A percentile compares a stretch with the other conserved stretches of the same genome.
phyloP scores from a whole-genome alignment of 208 protist species.

The Trypanosoma lewisi region DNA sequence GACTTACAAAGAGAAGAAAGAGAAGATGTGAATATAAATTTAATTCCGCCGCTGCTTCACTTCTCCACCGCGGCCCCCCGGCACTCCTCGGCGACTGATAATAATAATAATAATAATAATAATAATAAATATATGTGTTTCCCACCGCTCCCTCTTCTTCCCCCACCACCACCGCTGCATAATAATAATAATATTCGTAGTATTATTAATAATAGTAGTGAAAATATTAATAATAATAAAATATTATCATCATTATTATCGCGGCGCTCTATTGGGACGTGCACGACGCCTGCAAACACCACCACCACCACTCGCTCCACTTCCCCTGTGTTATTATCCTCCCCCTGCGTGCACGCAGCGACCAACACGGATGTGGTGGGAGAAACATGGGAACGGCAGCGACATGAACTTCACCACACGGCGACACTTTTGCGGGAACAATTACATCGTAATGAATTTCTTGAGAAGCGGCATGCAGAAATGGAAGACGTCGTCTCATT shows the following conservation, averaged over 20 bases:
- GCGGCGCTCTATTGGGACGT: conserved; percentile 8
- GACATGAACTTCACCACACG: background rate
- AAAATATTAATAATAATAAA: too few relatives aligned
- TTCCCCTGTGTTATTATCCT: background rate
- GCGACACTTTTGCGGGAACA: background rate
- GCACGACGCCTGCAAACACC: background rate
- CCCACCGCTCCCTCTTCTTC: background rate
- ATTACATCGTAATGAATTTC: background rate
- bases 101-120: too few relatives aligned
- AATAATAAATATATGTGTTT: too few relatives aligned
- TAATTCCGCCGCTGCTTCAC: conserved; percentile 10
- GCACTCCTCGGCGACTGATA: too few relatives aligned
- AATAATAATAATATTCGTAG: background rate
- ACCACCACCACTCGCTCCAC: background rate
- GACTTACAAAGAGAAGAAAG: too few relatives aligned
- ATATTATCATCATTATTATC: too few relatives aligned
- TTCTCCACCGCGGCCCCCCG: background rate
- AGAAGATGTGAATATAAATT: too few relatives aligned
- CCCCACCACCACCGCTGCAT: background rate
- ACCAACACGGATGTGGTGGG: background rate
- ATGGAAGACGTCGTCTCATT: conserved; percentile 1
- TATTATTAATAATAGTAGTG: conserved; percentile 1
- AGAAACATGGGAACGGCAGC: conserved; percentile 1
- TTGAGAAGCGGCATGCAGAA: background rate
- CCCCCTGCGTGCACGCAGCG: background rate